Evolutionary conservation across 257 asterid genomes (phyloP).

Genomic region (Jaltomata sinuosa): DNA sequence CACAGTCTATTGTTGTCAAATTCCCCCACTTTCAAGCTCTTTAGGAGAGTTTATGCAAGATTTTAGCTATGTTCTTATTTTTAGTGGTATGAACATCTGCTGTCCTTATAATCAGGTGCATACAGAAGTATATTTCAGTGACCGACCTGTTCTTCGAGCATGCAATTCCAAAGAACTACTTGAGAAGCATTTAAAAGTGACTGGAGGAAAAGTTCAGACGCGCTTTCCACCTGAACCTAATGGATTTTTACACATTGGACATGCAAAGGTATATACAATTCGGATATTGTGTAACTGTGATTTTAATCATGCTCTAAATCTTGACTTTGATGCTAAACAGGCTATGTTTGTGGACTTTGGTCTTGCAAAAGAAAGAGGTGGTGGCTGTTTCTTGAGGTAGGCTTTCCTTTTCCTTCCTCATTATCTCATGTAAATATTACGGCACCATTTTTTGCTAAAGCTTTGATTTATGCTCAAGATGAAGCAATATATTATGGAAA

Average conservation of each 20-base stretch:
- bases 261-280: slow-evolving; percentile 64
- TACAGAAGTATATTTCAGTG: slow-evolving; percentile 87
- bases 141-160: slow-evolving; percentile 72
- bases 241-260: slow-evolving; percentile 95
- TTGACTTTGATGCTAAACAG: slow-evolving; percentile 25
- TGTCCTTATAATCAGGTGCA: slow-evolving; percentile 52
- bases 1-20: not conserved
- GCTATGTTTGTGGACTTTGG: slow-evolving; percentile 99
- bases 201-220: slow-evolving; percentile 72
- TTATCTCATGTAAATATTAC: not conserved
- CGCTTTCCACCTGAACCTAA: slow-evolving; percentile 99
- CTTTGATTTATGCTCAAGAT: not conserved
- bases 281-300: not conserved
- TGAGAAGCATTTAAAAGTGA: slow-evolving; percentile 66
- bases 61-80: not conserved
- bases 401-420: slow-evolving; percentile 7
- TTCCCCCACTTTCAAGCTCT: not conserved
- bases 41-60: not conserved
- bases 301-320: not conserved
- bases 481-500: not conserved
- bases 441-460: not conserved
- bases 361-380: slow-evolving; percentile 88
- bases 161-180: slow-evolving; percentile 77
- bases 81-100: not conserved
- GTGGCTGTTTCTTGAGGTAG: slow-evolving; percentile 89